Evolutionary conservation across 768 basidiomycete genomes (phyloP).

Genomic region (Boletus patriciae): DNA sequence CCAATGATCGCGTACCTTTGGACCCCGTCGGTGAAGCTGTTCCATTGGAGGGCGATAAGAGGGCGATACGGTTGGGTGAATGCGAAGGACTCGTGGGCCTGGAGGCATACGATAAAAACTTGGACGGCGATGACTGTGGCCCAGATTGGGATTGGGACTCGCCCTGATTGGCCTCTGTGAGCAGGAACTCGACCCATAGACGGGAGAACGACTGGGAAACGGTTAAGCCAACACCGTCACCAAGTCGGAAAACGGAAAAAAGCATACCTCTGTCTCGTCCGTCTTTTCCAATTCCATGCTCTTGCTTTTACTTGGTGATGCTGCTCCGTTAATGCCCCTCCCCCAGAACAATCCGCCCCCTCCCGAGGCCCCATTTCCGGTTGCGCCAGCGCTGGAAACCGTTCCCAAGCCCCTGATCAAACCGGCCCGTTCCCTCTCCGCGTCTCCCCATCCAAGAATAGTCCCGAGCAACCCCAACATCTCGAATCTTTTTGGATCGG

Average conservation of each 20-base stretch:
- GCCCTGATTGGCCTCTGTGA: constrained; percentile 76
- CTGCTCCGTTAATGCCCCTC: constrained; percentile 20
- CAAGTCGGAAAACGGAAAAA: background rate
- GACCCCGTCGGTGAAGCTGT: constrained; percentile 23
- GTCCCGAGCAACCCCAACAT: constrained; percentile 89
- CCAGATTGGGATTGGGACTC: constrained; percentile 21
- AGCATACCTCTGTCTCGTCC: constrained; percentile 78
- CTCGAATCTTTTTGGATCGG: constrained; percentile 94
- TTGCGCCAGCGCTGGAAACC: constrained; percentile 46
- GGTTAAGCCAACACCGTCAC: constrained; percentile 1
- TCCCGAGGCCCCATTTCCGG: constrained; percentile 18
- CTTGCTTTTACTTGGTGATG: constrained; percentile 37
- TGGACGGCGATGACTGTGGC: constrained; percentile 19
- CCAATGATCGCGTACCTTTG: constrained; percentile 38
- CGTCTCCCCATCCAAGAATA: constrained; percentile 90
- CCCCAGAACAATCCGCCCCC: constrained; percentile 25
- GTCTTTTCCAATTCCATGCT: constrained; percentile 67
- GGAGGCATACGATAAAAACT: constrained; percentile 35
- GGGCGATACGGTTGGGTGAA: constrained; percentile 17
- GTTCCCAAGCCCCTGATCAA: constrained; percentile 37
- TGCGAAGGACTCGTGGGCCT: constrained; percentile 39
- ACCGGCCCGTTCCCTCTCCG: constrained; percentile 89
- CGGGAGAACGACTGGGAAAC: constrained; percentile 84
- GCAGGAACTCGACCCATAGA: constrained; percentile 96
- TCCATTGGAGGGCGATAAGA: constrained; percentile 8